Evolutionary conservation across 139 green algal genomes (phyloP).

Genomic region (Micractinium sp.): DNA sequence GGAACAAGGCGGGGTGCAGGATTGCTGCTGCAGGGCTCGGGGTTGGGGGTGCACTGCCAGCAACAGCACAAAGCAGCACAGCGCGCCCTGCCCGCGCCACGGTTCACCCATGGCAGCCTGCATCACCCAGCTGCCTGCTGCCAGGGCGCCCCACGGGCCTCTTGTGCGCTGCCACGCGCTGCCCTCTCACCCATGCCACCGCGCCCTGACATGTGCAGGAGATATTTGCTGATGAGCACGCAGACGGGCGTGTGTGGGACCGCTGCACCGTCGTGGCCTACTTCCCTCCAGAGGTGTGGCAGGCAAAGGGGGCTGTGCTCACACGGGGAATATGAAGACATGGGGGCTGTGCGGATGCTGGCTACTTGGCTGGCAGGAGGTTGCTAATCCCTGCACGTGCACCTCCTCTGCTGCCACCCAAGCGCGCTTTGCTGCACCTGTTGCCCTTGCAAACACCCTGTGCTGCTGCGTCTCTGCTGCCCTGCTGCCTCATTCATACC

Average conservation of each 20-base stretch:
- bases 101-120: no score
- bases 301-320: no score
- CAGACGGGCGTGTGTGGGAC: conserved; percentile 62
- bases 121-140: neutral
- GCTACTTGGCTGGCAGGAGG: neutral
- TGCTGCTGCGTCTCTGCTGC: neutral
- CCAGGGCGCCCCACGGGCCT: neutral
- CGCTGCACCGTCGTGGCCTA: conserved; percentile 64
- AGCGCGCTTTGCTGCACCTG: no score
- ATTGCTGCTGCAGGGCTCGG: no score
- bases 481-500: neutral
- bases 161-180: neutral
- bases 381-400: neutral
- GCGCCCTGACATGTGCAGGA: conserved; percentile 13
- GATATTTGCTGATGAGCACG: conserved; percentile 57
- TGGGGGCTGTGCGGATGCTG: neutral
- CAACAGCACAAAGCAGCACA: no score
- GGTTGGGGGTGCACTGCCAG: no score
- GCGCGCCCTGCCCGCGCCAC: no score
- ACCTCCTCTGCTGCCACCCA: neutral
- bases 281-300: conserved; percentile 61
- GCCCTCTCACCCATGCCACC: neutral
- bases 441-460: neutral
- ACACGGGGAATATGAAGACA: no score
- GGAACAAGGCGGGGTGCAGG: no score